Base-by-base conservation (phyloP, 1,284 basidiomycete genomes). In the Lentinula novae-zelandiae region DNA sequence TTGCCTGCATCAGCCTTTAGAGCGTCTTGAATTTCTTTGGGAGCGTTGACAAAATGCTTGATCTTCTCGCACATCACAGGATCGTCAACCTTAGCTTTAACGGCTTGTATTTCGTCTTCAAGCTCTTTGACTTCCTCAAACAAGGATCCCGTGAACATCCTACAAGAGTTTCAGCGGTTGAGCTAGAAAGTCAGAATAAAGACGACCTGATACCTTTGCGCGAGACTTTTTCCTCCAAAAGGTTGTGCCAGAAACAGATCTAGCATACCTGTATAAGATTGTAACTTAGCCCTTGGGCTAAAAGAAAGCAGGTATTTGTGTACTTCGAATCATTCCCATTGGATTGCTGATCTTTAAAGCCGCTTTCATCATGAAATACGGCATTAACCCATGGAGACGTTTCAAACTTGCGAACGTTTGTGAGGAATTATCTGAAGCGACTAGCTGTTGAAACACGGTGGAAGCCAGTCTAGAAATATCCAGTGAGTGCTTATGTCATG, bases 161-260 rank as follows among this genome's bases (percentile, higher is more conserved):
- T 94, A 66, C 8, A 46, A 42, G n/a, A 36, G 36, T 33, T 10
- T 60, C 7, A 38, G 62, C 46, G 13, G 54, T 27, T 9, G 20
- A 12, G 31, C 10, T 20, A 27, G 36, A 15, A 12, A n/a, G 17
- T 17, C 7, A 20, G 13, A 17, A 40, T 38, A 55, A 0, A 15
- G 27, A 36, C 31, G 51, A 17, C 27, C 7, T 62, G 75, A 54
- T 65, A 90, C 92, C 93, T 80, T 72, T 98, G 96, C 13, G 97
- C 78, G 33, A 99, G 80, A 72, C 93, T 96, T 64, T 87, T 86
- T 5, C 95, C 93, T 7, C 96, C 96, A 71, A 99, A 99, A 0
- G 97, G 97, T 69, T 96, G 90, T 1, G 96, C 97, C n/a, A 98
- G 82, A 79, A 99, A 99, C 42, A 99, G 83, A 69, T 99, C 97